These are phyloP conservation scores for Hypoxylon lienhwacheense DNA, from an alignment of 495 filamentous ascomycete species.

Conservation along the genomic window DNA sequence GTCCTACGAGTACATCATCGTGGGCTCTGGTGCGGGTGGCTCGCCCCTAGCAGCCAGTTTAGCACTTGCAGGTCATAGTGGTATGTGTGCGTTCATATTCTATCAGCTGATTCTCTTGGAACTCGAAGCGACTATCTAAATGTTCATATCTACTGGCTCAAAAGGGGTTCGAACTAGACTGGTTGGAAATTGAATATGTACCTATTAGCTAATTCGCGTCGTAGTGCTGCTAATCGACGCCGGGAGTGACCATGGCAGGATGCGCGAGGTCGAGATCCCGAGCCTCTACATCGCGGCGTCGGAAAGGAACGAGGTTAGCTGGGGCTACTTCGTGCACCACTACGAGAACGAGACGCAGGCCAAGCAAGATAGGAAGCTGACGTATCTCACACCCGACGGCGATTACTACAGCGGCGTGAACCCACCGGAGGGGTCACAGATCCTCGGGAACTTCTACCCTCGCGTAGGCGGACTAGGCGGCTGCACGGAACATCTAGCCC, in stretches of 20 bases:
- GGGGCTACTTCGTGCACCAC: constrained; percentile 52
- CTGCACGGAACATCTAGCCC: constrained; percentile 54
- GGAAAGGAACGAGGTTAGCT: constrained; percentile 46
- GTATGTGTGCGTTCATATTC: constrained; percentile 1
- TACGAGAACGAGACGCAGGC: constrained; percentile 43
- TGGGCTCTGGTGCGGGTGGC: constrained; percentile 66
- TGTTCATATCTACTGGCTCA: background rate
- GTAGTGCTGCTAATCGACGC: constrained; percentile 34
- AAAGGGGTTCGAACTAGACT: background rate
- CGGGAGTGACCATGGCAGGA: constrained; percentile 30
- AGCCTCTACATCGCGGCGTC: constrained; percentile 57
- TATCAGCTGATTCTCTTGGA: background rate
- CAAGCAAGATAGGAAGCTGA: constrained; percentile 47
- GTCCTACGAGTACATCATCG: constrained; percentile 63
- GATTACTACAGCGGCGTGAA: constrained; percentile 42
- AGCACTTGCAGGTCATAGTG: constrained; percentile 58
- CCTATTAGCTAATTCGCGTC: background rate
- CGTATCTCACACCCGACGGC: constrained; percentile 40
- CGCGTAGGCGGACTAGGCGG: constrained; percentile 53
- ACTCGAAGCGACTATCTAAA: no score
- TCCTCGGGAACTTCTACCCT: constrained; percentile 54
- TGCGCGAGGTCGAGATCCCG: constrained; percentile 30
- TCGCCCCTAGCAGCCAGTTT: constrained; percentile 62
- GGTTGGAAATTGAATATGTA: background rate
- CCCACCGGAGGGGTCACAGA: constrained; percentile 46